phyloP scores from a whole-genome alignment of 2,329 filamentous ascomycete genomes.

The Hymenoscyphus occultus region DNA sequence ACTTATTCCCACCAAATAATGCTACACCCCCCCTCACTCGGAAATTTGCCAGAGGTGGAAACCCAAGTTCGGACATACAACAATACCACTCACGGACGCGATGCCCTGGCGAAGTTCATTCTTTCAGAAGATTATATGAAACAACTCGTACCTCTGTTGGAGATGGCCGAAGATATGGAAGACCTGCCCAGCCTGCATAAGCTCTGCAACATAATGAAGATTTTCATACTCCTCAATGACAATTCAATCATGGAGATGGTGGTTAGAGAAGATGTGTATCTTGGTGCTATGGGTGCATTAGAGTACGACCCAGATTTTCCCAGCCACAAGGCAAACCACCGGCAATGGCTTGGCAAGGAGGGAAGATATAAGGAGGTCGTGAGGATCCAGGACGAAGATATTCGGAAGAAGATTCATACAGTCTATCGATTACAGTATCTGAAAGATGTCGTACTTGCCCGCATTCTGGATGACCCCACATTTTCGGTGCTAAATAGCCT shows the following conservation, averaged over 20 bases:
- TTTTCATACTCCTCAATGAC: slow-evolving; percentile 90
- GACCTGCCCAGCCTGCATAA: slow-evolving; percentile 82
- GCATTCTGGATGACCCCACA: slow-evolving; percentile 95
- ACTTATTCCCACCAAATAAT: slow-evolving; percentile 61
- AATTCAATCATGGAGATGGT: slow-evolving; percentile 91
- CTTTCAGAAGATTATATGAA: slow-evolving; percentile 82
- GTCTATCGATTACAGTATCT: slow-evolving; percentile 95
- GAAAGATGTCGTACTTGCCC: slow-evolving; percentile 95
- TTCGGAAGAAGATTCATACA: slow-evolving; percentile 89
- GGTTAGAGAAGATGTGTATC: slow-evolving; percentile 82
- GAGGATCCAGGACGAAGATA: slow-evolving; percentile 76
- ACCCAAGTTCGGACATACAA: slow-evolving; percentile 77
- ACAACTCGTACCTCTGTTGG: slow-evolving; percentile 81
- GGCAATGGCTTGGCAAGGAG: slow-evolving; percentile 85
- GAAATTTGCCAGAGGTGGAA: slow-evolving; percentile 81
- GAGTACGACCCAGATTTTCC: slow-evolving; percentile 99
- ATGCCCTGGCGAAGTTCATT: slow-evolving; percentile 83
- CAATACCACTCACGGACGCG: slow-evolving; percentile 70
- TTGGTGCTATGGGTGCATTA: slow-evolving; percentile 90
- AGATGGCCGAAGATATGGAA: slow-evolving; percentile 88
- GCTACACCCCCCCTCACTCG: slow-evolving; percentile 77
- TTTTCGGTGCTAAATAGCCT: slow-evolving; percentile 96
- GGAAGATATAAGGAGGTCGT: slow-evolving; percentile 96
- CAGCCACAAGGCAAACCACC: slow-evolving; percentile 94
- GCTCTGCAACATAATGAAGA: slow-evolving; percentile 97